phyloP scores from a whole-genome alignment of 176 grass and related monocot genomes.

The Cocos nucifera region DNA sequence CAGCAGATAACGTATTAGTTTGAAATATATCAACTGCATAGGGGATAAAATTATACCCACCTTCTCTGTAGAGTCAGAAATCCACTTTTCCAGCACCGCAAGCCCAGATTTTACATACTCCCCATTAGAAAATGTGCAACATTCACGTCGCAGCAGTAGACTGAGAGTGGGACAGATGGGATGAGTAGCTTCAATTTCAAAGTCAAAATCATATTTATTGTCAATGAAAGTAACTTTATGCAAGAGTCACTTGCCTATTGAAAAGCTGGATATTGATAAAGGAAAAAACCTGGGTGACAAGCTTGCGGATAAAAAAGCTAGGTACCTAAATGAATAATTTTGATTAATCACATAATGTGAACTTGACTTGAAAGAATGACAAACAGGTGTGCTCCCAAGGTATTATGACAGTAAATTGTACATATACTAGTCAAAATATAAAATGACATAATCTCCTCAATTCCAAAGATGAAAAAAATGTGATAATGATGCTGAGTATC shows the following conservation, averaged over 20 bases:
- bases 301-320: constrained; percentile 93
- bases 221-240: neutral
- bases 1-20: constrained; percentile 17
- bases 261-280: constrained; percentile 98
- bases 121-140: constrained; percentile 93
- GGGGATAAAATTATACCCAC: constrained; percentile 21
- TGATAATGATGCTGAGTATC: no score
- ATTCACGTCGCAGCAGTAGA: constrained; percentile 87
- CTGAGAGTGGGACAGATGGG: constrained; percentile 16
- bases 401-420: no score
- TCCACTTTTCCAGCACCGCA: constrained; percentile 88
- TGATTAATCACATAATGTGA: no score
- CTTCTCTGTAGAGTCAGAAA: constrained; percentile 79
- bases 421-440: no score
- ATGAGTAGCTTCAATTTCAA: neutral
- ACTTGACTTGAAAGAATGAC: no score
- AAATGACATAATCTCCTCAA: no score
- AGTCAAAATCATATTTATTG: no score
- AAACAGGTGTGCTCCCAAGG: no score
- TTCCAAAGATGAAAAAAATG: no score
- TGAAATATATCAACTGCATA: no score
- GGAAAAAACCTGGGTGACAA: constrained; percentile 86
- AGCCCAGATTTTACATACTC: constrained; percentile 95
- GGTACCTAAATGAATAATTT: constrained; percentile 59
- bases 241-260: constrained; percentile 62